Base-by-base conservation (phyloP, 805 yeast genomes). In the Ogataea populi-albae region DNA sequence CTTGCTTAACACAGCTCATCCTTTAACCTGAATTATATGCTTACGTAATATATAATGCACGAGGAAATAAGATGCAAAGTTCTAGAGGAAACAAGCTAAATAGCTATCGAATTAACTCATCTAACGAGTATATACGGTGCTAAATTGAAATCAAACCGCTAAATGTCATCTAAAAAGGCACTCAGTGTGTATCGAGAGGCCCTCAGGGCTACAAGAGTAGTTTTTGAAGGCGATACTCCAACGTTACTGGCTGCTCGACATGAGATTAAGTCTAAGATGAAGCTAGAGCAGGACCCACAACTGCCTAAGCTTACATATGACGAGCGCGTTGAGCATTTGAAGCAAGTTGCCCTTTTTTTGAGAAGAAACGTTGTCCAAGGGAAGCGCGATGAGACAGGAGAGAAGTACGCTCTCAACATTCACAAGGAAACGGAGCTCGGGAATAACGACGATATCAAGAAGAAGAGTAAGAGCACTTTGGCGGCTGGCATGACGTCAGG, bases 351-450 rank as follows among this genome's bases (percentile, higher is more conserved):
- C 1, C 55, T 59, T 26, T 81, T 88, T 45, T 65, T 91, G 39
- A 67, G 73, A 32, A 67, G 71, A 40, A 91, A 91, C 58, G 69
- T 91, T n/a, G 97, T 91, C 3, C 98, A 91, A 62, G 98, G 95
- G 6, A 66, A 62, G 42, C 71, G 63, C 48, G 59, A 65, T 3
- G 41, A 41, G 15, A 55, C 52, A 2, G 65, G 65, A 11, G 74
- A 68, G 3, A 71, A 64, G 32, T 76, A 69, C 52, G 59, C 63
- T 33, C 68, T 91, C 50, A 81, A 81, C 47, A 79, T 91, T 47
- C 96, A 87, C 55, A 62, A 75, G 32, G 77, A 82, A 31, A 85
- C 94, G 0, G 98, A 91, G 61, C 66, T 91, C 34, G 98, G 97
- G 14, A 96, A 88, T 55, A 91, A 91, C 57, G 95, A 88, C 23